Percentiles rank a stretch among this genome's conserved stretches.
phyloP scores from a whole-genome alignment of 345 rosid genomes.

The Fremontodendron californicum region DNA sequence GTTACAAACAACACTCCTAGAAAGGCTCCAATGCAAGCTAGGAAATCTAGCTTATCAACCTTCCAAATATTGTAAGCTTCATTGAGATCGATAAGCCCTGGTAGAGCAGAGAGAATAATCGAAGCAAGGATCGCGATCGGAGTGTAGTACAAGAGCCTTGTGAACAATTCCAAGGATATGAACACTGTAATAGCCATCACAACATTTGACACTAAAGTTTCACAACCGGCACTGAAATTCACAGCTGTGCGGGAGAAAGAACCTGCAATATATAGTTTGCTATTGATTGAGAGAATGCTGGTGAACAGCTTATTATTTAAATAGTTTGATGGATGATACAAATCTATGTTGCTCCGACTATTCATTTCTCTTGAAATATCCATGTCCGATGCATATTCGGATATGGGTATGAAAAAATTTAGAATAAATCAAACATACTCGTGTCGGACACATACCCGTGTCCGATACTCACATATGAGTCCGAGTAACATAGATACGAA shows the following conservation, averaged over 20 bases:
- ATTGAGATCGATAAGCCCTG: conserved; percentile 65
- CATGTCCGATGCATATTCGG: too few species aligned
- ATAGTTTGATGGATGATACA: neutral
- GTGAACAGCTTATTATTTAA: neutral
- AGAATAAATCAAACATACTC: too few species aligned
- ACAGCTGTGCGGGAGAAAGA: conserved; percentile 92
- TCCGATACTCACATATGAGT: neutral
- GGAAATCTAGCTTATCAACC: conserved; percentile 79
- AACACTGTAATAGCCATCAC: conserved; percentile 86
- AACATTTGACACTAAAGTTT: conserved; percentile 71
- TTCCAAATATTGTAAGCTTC: conserved; percentile 70
- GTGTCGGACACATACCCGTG: too few species aligned
- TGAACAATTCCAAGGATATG: conserved; percentile 53
- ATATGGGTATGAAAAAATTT: too few species aligned
- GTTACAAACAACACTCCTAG: conserved; percentile 73
- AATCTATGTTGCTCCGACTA: too few species aligned
- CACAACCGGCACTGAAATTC: conserved; percentile 80
- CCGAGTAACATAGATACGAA: too few species aligned
- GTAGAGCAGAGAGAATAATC: conserved; percentile 77
- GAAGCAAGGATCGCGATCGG: conserved; percentile 80
- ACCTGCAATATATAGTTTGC: conserved; percentile 41
- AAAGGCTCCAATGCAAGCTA: conserved; percentile 81
- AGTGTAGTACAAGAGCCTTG: conserved; percentile 72
- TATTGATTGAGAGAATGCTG: neutral
- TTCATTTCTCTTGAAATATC: too few species aligned